Evolutionary conservation across 805 yeast genomes (phyloP).

Genomic region (Wilhelminamyces savonicus): DNA sequence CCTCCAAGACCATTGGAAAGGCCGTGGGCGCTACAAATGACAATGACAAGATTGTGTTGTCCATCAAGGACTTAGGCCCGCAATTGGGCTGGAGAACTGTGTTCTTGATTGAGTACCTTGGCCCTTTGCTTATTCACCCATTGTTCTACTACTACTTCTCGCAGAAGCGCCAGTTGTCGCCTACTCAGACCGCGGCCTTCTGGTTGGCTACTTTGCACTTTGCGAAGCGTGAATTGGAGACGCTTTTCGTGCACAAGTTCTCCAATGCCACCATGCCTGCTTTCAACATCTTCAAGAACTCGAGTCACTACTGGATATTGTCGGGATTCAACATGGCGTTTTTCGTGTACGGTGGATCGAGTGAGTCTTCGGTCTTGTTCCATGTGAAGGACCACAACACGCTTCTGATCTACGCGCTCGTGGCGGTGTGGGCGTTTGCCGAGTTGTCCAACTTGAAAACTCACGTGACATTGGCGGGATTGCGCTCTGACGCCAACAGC

Average conservation of each 20-base stretch:
- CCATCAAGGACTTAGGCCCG: slow-evolving; percentile 85
- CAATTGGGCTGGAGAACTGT: slow-evolving; percentile 92
- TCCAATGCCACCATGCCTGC: slow-evolving; percentile 91
- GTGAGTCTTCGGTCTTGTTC: slow-evolving; percentile 25
- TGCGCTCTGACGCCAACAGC: slow-evolving; percentile 47
- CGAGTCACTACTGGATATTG: slow-evolving; percentile 88
- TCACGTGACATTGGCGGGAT: slow-evolving; percentile 58
- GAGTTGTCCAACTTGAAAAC: slow-evolving; percentile 70
- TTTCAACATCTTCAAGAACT: slow-evolving; percentile 80
- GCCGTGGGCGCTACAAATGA: slow-evolving; percentile 39
- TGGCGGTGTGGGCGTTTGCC: slow-evolving; percentile 45
- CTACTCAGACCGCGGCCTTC: slow-evolving; percentile 50
- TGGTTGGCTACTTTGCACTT: slow-evolving; percentile 67
- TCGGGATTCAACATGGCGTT: slow-evolving; percentile 58
- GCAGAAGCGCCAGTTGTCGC: slow-evolving; percentile 27
- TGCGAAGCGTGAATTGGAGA: slow-evolving; percentile 83
- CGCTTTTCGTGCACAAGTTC: slow-evolving; percentile 76
- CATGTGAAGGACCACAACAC: slow-evolving; percentile 38
- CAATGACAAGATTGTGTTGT: slow-evolving; percentile 34
- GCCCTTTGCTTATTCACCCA: slow-evolving; percentile 81
- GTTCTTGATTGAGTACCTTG: slow-evolving; percentile 81
- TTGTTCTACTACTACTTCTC: slow-evolving; percentile 46
- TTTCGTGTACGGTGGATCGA: slow-evolving; percentile 37
- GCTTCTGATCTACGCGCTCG: slow-evolving; percentile 24
- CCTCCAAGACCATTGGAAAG: slow-evolving; percentile 33